A percentile compares a stretch with the other conserved stretches of the same genome.
These are phyloP conservation scores for Rhodotorula sp. DNA, from an alignment of 1,284 basidiomycete genomes.

Conservation along the genomic window DNA sequence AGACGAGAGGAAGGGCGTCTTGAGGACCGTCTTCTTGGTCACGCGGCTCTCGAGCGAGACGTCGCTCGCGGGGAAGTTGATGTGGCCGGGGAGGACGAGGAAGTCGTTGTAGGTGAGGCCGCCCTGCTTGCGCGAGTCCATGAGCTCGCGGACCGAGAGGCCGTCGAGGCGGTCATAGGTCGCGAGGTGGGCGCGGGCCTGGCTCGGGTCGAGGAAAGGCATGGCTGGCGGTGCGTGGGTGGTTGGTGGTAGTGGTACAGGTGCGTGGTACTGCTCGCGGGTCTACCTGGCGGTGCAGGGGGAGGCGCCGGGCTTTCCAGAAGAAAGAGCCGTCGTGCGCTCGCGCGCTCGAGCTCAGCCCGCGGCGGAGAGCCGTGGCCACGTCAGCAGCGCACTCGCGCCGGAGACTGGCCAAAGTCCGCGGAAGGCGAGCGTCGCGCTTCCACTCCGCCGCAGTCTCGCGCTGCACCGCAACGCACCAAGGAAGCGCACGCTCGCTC, in stretches of 20 bases:
- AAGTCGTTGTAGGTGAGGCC: conserved; percentile 84
- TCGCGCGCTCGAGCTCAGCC: neutral
- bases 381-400: neutral
- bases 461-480: no score
- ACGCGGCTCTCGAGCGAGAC: conserved; percentile 84
- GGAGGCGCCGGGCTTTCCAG: conserved; percentile 4
- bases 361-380: neutral
- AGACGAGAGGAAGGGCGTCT: conserved; percentile 95
- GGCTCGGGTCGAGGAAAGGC: conserved; percentile 26
- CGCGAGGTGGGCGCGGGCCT: conserved; percentile 70
- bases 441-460: no score
- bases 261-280: no score
- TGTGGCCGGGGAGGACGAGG: conserved; percentile 75
- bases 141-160: conserved; percentile 79
- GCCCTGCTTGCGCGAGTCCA: conserved; percentile 84
- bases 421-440: no score
- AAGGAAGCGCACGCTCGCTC: no score
- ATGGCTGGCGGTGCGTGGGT: neutral
- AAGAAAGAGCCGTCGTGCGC: neutral
- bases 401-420: no score
- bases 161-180: conserved; percentile 80
- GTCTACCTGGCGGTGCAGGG: conserved; percentile 1
- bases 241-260: neutral
- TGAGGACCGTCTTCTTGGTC: conserved; percentile 79
- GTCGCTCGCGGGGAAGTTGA: conserved; percentile 82